Conservation (phyloP, 2,329 filamentous ascomycete species). For the Trichoderma sp. region DNA sequence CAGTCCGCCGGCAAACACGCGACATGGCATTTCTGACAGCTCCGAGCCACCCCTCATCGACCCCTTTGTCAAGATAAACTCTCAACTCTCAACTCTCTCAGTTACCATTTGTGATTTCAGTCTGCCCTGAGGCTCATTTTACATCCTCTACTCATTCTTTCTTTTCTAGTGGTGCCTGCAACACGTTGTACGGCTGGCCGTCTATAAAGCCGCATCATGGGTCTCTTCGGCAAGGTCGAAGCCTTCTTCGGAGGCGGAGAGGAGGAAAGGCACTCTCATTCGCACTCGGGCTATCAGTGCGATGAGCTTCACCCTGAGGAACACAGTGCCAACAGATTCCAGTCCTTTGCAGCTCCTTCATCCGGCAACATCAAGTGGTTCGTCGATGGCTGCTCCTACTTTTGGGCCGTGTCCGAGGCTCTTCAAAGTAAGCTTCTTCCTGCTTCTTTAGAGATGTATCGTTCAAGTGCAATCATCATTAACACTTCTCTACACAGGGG, state of each 20-base stretch:
- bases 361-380: constrained; percentile 83
- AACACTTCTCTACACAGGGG: constrained; percentile 47
- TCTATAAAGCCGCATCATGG: neutral
- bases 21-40: constrained; percentile 3
- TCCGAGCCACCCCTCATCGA: constrained; percentile 14
- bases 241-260: constrained; percentile 42
- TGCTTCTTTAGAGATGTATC: neutral
- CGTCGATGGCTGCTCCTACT: constrained; percentile 81
- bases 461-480: neutral
- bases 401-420: constrained; percentile 80
- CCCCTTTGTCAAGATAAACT: neutral
- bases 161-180: neutral
- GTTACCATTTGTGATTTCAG: neutral
- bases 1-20: constrained; percentile 1
- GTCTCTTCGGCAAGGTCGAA: constrained; percentile 48
- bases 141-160: neutral
- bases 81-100: neutral
- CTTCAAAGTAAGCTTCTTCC: constrained; percentile 58
- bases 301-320: constrained; percentile 44
- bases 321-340: constrained; percentile 55
- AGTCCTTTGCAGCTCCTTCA: constrained; percentile 72
- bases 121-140: neutral
- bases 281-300: constrained; percentile 44
- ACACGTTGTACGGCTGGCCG: neutral
- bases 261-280: constrained; percentile 49